phyloP scores from a whole-genome alignment of 306 rosid species.

The Urtica urens region DNA sequence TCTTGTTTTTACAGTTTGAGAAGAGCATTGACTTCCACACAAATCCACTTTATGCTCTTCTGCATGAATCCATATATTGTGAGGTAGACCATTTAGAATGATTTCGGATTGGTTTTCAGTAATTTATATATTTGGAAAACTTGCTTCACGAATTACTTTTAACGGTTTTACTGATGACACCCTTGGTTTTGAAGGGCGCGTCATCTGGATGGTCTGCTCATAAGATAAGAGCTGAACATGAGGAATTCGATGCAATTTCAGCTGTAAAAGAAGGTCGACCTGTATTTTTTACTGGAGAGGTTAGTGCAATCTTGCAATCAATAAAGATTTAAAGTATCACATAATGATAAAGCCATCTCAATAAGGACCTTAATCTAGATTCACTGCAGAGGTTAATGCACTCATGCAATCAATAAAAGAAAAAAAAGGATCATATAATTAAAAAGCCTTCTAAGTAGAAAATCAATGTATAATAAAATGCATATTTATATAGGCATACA shows the following conservation, averaged over 20 bases:
- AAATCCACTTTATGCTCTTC: constrained; percentile 75
- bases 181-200: constrained; percentile 44
- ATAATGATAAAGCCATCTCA: not conserved
- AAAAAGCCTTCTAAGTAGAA: no score
- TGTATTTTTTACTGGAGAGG: constrained; percentile 77
- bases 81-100: constrained; percentile 52
- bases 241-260: constrained; percentile 48
- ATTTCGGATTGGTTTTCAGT: no score
- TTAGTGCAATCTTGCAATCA: constrained; percentile 15
- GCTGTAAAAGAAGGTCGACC: constrained; percentile 60
- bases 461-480: no score
- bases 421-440: no score
- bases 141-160: not conserved
- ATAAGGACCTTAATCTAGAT: not conserved
- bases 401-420: no score
- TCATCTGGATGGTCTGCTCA: constrained; percentile 67
- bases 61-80: constrained; percentile 79
- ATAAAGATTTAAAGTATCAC: not conserved
- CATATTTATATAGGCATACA: no score
- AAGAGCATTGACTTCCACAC: constrained; percentile 39
- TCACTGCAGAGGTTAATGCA: no score
- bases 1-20: constrained; percentile 49
- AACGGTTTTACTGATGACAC: not conserved
- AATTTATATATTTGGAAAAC: not conserved
- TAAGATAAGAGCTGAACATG: constrained; percentile 47